These are phyloP conservation scores for Geotrichum klebahnii DNA, from an alignment of 1,139 yeast genomes.

Conservation along the genomic window DNA sequence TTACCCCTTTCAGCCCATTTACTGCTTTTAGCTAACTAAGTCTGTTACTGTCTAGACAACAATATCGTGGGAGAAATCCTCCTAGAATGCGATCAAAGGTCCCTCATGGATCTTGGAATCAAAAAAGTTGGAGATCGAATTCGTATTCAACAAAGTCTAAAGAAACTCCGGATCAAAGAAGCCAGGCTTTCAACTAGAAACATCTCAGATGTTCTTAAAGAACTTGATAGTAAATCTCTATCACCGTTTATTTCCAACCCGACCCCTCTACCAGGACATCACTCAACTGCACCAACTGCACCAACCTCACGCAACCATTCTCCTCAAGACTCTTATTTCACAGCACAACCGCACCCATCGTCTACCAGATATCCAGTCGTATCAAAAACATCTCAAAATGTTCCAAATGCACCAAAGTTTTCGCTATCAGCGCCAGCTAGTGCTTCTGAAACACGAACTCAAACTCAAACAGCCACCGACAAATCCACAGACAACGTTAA, in stretches of 20 bases:
- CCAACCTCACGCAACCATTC: neutral
- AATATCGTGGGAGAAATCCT: conserved; percentile 60
- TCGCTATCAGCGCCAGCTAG: conserved; percentile 18
- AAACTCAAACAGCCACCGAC: conserved; percentile 7
- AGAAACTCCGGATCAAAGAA: conserved; percentile 28
- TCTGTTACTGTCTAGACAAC: conserved; percentile 37
- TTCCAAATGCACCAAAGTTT: neutral
- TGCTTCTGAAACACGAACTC: conserved; percentile 11
- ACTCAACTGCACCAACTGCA: neutral
- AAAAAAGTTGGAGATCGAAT: conserved; percentile 77
- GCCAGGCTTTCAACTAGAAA: conserved; percentile 22
- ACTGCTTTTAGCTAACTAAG: neutral
- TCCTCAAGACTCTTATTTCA: conserved; percentile 8
- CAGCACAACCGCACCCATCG: neutral
- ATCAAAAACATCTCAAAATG: neutral
- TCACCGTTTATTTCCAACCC: conserved; percentile 27
- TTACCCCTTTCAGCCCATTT: neutral
- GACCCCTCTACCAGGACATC: neutral
- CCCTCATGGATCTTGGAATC: conserved; percentile 74
- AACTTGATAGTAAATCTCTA: conserved; percentile 26
- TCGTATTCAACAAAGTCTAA: conserved; percentile 52
- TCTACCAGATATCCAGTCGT: conserved; percentile 2
- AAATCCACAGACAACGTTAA: conserved; percentile 20
- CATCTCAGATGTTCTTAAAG: conserved; percentile 23
- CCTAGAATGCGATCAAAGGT: conserved; percentile 60